A percentile compares a stretch with the other conserved stretches of the same genome.
These are phyloP conservation scores for Monilinia vaccinii-corymbosi DNA, from an alignment of 2,329 filamentous ascomycete genomes.

Conservation along the genomic window DNA sequence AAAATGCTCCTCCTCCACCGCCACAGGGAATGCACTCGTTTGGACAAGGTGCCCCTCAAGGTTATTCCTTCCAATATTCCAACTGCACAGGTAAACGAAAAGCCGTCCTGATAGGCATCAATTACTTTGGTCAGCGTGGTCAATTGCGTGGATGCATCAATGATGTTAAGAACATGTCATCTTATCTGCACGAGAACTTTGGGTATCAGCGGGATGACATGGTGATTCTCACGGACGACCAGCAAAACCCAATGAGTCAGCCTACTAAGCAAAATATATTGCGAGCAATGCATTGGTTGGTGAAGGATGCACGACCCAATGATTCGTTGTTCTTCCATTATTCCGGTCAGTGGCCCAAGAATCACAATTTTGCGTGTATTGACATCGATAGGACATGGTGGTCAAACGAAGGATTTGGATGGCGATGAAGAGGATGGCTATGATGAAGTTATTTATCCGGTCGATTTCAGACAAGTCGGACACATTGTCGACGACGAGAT, in stretches of 20 bases:
- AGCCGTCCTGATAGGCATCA: conserved; percentile 87
- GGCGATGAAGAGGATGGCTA: conserved; percentile 76
- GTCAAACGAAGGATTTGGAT: conserved; percentile 71
- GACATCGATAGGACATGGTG: conserved; percentile 55
- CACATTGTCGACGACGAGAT: conserved; percentile 80
- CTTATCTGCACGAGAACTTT: conserved; percentile 80
- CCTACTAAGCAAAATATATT: conserved; percentile 93
- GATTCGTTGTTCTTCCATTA: conserved; percentile 98
- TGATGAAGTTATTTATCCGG: conserved; percentile 76
- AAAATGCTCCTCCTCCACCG: conserved; percentile 51
- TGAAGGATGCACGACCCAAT: conserved; percentile 85
- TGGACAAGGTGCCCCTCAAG: conserved; percentile 68
- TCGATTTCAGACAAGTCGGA: conserved; percentile 70
- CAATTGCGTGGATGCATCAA: conserved; percentile 93
- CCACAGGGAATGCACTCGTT: conserved; percentile 66
- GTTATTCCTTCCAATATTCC: conserved; percentile 84
- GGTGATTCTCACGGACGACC: conserved; percentile 93
- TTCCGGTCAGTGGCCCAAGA: conserved; percentile 52
- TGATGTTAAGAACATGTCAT: conserved; percentile 94
- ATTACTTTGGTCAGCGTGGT: conserved; percentile 89
- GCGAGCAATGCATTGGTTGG: conserved; percentile 94
- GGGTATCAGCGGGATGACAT: conserved; percentile 93
- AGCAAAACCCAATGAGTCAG: conserved; percentile 95
- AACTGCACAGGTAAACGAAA: conserved; percentile 83
- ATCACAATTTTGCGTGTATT: conserved; percentile 14